These are phyloP conservation scores for Monosporascus cannonballus DNA, from an alignment of 2,329 filamentous ascomycete species.

Conservation along the genomic window DNA sequence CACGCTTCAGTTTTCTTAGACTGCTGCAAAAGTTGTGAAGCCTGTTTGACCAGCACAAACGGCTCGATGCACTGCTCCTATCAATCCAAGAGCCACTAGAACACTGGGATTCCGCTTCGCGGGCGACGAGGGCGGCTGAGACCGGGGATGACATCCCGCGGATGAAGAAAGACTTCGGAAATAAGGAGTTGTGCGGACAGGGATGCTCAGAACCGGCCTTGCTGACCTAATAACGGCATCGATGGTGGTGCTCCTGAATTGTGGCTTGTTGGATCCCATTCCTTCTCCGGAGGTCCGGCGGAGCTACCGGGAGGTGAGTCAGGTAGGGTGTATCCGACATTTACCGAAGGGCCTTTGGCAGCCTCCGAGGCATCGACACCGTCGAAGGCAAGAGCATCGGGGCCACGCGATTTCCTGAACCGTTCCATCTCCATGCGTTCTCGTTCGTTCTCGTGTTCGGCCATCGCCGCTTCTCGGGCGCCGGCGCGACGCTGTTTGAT, in stretches of 20 bases:
- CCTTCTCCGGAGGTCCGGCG: slow-evolving; percentile 22
- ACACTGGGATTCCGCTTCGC: too few relatives aligned
- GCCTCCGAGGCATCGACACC: slow-evolving; percentile 32
- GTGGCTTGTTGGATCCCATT: slow-evolving; percentile 18
- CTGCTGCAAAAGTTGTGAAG: too few relatives aligned
- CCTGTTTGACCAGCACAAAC: too few relatives aligned
- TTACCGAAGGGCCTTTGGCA: slow-evolving; percentile 23
- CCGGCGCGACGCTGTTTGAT: slow-evolving; percentile 49
- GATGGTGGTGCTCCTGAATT: neutral
- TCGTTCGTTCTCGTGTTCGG: slow-evolving; percentile 35
- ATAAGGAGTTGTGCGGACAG: too few relatives aligned
- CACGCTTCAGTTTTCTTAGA: too few relatives aligned
- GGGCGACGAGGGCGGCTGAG: too few relatives aligned
- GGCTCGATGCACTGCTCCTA: too few relatives aligned
- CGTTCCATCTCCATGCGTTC: slow-evolving; percentile 47
- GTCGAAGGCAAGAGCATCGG: slow-evolving; percentile 36
- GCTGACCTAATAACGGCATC: slow-evolving; percentile 22
- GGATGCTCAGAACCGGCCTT: too few relatives aligned
- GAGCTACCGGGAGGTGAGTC: slow-evolving; percentile 20
- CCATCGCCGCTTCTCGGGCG: slow-evolving; percentile 41
- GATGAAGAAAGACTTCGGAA: too few relatives aligned
- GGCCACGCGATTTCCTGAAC: slow-evolving; percentile 41
- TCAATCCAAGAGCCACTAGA: too few relatives aligned
- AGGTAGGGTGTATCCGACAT: slow-evolving; percentile 27
- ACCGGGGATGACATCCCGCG: too few relatives aligned